Evolutionary conservation across 2,329 filamentous ascomycete species (phyloP), one percentile per base, ranked within the genome.

Genomic region (Amauroascus verrucosus): DNA sequence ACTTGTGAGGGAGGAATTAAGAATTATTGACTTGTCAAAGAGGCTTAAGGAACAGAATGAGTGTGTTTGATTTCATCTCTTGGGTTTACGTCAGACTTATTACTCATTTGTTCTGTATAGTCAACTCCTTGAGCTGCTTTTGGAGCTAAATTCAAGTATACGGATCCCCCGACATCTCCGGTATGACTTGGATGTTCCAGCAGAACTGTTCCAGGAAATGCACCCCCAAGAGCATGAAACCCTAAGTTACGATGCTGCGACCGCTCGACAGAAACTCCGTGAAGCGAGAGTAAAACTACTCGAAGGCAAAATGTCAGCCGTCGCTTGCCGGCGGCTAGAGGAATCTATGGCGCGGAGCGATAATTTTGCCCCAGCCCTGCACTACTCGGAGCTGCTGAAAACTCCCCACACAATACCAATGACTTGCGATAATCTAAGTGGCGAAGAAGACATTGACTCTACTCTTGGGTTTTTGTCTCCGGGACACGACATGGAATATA

Each of bases 31-130:
- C 59, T 85, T 88, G 3, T 86, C 88, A 20, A 89, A 87, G 68
- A 80, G 89, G 50, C 78, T 98, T 56, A 85, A 88, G 54, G 83
- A 94, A 63, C 86, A 96, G 72, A 95, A 95, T 62, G 91, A 97
- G 90, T 95, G 78, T 64, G 84, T 70, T 33, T 16, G 44, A 35
- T n/a, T 45, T 13, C 22, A 20, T 16, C 3, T 3, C 44, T 16
- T 48, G 18, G 38, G 14, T 45, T 3, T 38, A 16, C 5, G 38
- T 41, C 9, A 60, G 51, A 61, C 32, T 26, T 45, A 30, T 52
- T 58, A 43, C 47, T 32, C 2, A 14, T 48, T n/a, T 11, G 28
- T 13, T n/a, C n/a, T 30, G 22, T 16, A 48, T 62, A 96, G 90
- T 69, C 89, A 90, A 68, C 73, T 97, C 32, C 80, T 96, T 51